Evolutionary conservation across 2,329 filamentous ascomycete genomes (phyloP), one percentile per base, ranked within the genome.

Genomic region (Colletotrichum sojae): DNA sequence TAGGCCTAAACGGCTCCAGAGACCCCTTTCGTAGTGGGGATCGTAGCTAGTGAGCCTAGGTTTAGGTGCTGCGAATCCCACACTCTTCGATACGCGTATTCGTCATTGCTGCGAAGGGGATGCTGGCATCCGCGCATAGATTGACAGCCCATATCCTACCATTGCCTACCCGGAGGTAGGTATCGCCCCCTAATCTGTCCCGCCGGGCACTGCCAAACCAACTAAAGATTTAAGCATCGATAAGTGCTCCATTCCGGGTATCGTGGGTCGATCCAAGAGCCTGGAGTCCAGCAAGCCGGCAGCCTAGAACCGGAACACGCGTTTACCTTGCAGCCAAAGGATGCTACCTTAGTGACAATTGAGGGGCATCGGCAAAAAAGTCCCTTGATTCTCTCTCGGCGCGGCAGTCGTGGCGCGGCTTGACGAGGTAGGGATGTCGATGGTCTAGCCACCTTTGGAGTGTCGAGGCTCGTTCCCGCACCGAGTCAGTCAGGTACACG

Each of bases 401-500:
- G 48, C 55, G 25, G 18, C 57, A 51, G n/a, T 22, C 27, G 20
- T 55, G 63, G 25, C 57, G 58, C 58, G 63, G 63, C 40, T 55
- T 25, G 10, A 49, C 27, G 9, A 31, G 2, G 10, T 10, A 59
- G 62, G 49, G 43, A 52, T 20, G 16, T 4, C n/a, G 39, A 18
- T 40, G 27, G 15, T 51, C 55, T 60, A 48, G 56, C 49, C 63
- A 9, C 4, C 31, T 36, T 18, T n/a, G 5, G 31, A 10, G 31
- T 36, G 31, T 60, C 40, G 56, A 12, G 22, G 56, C 39, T 61
- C 57, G 27, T 43, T 36, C 49, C 31, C 31, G 43, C 58, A n/a
- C 56, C 20, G 56, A 67, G 63, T 67, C 63, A 67, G 57, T 67
- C 63, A 67, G 57, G 36, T 25, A n/a, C 57, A 49, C 56, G 46